A percentile compares a stretch with the other conserved stretches of the same genome.
These are phyloP conservation scores for Phialocephala sp. DNA, from an alignment of 2,329 filamentous ascomycete species.

Conservation along the genomic window DNA sequence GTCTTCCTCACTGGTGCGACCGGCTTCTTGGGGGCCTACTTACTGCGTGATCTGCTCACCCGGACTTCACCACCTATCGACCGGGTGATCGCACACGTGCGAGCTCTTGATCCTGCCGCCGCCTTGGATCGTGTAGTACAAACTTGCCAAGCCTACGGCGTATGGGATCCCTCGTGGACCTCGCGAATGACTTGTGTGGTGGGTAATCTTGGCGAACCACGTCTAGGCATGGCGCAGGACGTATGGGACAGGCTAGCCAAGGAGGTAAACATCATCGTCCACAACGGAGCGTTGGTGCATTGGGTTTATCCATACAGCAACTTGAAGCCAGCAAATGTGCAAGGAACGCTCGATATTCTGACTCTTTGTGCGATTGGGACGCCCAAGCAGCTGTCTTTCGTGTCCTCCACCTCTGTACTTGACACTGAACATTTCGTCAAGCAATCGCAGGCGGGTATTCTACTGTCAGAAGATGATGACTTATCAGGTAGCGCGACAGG, in stretches of 20 bases:
- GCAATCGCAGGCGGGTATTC: constrained; percentile 69
- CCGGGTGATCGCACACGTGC: constrained; percentile 77
- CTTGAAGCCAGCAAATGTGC: constrained; percentile 76
- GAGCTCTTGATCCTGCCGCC: constrained; percentile 65
- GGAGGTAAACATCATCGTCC: constrained; percentile 74
- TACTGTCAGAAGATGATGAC: constrained; percentile 77
- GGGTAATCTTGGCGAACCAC: constrained; percentile 75
- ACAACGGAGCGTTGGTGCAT: constrained; percentile 83
- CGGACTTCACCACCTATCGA: constrained; percentile 55
- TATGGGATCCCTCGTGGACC: constrained; percentile 77
- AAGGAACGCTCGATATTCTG: constrained; percentile 79
- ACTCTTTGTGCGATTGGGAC: constrained; percentile 77
- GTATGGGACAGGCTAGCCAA: constrained; percentile 70
- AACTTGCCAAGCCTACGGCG: constrained; percentile 76
- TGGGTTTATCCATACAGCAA: constrained; percentile 82
- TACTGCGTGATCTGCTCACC: constrained; percentile 76
- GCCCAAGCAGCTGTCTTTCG: constrained; percentile 80
- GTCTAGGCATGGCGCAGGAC: constrained; percentile 71
- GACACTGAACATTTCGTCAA: constrained; percentile 83
- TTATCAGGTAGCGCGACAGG: constrained; percentile 77
- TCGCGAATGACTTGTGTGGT: constrained; percentile 69
- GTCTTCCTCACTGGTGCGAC: constrained; percentile 89
- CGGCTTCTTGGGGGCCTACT: constrained; percentile 84
- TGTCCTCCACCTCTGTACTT: constrained; percentile 81
- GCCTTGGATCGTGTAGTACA: constrained; percentile 69